phyloP scores from a whole-genome alignment of 208 protist genomes.

The Strigomonas galati region DNA sequence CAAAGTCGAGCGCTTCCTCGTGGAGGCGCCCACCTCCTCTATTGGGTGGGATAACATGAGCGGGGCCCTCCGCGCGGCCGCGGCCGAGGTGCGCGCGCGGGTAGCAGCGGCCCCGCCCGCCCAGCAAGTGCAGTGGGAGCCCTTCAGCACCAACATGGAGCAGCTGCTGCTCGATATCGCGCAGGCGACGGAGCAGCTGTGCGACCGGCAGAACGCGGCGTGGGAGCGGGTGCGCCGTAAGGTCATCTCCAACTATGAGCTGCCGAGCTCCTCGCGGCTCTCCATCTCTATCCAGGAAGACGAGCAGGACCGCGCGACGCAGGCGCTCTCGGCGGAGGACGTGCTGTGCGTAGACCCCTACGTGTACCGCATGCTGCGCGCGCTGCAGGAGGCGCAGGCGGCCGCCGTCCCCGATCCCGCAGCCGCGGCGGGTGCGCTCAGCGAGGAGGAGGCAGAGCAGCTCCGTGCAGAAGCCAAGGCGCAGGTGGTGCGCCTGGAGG shows the following conservation, averaged over 20 bases:
- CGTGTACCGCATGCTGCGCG: not conserved
- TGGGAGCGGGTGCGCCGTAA: slow-evolving; percentile 4
- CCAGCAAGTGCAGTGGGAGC: not conserved
- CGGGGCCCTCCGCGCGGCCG: not conserved
- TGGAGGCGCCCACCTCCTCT: slow-evolving; percentile 11
- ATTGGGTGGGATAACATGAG: slow-evolving; percentile 1
- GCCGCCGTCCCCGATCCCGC: not conserved
- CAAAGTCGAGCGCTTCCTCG: slow-evolving; percentile 5
- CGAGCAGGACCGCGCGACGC: not conserved
- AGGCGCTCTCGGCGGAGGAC: not conserved
- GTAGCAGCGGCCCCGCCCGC: not conserved
- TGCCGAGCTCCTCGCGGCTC: not conserved
- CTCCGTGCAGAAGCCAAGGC: not conserved
- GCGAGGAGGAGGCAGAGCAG: not conserved
- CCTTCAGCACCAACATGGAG: not conserved
- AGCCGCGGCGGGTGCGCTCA: not conserved
- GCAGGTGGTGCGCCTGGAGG: slow-evolving; percentile 3
- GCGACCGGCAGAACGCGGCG: slow-evolving; percentile 2
- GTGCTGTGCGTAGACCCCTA: not conserved
- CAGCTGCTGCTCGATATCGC: not conserved
- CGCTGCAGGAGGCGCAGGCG: not conserved
- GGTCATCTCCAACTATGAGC: not conserved
- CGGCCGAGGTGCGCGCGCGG: not conserved
- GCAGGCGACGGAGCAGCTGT: not conserved
- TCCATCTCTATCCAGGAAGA: not conserved